Evolutionary conservation across 257 asterid genomes (phyloP).

Genomic region (Solanum piurae): DNA sequence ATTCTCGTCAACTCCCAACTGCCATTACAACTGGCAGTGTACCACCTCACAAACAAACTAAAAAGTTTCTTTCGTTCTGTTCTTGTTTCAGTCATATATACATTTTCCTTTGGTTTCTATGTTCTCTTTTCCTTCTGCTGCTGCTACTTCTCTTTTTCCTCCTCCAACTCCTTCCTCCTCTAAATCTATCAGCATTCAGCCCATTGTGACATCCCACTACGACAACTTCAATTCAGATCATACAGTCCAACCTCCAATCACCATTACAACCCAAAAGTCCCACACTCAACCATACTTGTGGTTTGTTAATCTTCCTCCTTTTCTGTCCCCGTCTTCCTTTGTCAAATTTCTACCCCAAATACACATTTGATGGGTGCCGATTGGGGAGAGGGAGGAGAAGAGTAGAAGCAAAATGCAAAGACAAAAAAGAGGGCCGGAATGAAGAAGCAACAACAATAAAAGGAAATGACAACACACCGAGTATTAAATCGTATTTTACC

Average conservation of each 20-base stretch:
- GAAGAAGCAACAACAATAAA: background rate
- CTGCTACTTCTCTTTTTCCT: background rate
- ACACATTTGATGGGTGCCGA: background rate
- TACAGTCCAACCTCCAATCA: background rate
- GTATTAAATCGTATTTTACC: background rate
- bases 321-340: background rate
- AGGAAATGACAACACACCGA: background rate
- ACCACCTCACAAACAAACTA: background rate
- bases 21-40: background rate
- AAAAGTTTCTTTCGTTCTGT: background rate
- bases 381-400: background rate
- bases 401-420: background rate
- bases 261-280: background rate
- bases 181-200: background rate
- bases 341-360: background rate
- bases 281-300: background rate
- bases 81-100: background rate
- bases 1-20: background rate
- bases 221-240: background rate
- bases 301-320: background rate
- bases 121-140: background rate
- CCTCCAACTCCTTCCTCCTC: background rate
- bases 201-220: background rate
- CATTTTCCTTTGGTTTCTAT: background rate
- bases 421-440: background rate